Percentiles rank a stretch among this genome's conserved stretches.
Conservation (phyloP, 306 rosid species). For the Prunus kanzakura region DNA sequence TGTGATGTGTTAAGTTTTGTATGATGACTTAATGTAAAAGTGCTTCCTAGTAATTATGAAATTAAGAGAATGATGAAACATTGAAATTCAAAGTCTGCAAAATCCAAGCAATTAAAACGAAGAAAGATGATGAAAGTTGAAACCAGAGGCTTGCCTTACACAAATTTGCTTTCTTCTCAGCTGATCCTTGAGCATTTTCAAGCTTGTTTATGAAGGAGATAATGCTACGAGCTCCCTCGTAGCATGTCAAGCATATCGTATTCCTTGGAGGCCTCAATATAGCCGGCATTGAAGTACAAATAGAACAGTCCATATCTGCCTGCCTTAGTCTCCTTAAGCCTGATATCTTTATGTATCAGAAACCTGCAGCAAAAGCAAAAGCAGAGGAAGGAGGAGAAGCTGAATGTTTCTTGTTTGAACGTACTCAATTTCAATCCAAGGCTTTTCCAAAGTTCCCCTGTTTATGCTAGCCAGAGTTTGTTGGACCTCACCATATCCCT, state of each 20-base stretch:
- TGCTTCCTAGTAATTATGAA: neutral
- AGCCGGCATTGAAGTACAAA: conserved; percentile 68
- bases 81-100: neutral
- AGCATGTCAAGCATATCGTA: conserved; percentile 68
- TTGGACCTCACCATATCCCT: conserved; percentile 31
- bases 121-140: neutral
- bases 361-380: conserved; percentile 2
- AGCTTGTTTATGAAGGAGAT: conserved; percentile 44
- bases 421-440: neutral
- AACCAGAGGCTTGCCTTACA: conserved; percentile 71
- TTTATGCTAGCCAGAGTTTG: conserved; percentile 10
- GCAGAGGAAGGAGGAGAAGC: neutral
- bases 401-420: conserved; percentile 8
- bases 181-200: conserved; percentile 34
- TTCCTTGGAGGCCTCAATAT: conserved; percentile 85
- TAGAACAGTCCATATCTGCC: conserved; percentile 62
- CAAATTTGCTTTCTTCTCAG: conserved; percentile 26
- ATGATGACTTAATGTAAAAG: no score
- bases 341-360: neutral
- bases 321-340: no score
- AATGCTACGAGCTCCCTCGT: conserved; percentile 69
- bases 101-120: neutral
- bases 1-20: no score
- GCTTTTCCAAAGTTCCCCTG: neutral
- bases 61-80: neutral